These are phyloP conservation scores for Acrodontium crateriforme DNA, from an alignment of 2,329 filamentous ascomycete genomes.

Conservation along the genomic window DNA sequence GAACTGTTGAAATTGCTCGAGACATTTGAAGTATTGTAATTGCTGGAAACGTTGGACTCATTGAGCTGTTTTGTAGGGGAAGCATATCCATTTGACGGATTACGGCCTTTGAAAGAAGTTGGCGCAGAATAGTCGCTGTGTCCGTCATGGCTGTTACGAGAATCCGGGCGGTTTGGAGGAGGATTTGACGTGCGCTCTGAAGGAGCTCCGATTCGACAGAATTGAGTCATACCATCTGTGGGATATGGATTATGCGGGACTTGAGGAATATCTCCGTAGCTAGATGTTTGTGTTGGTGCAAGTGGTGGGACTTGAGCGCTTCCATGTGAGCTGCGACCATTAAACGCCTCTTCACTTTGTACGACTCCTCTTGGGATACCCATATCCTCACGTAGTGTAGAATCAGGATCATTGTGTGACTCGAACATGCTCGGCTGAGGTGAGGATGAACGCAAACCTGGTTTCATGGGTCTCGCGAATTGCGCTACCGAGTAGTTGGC, in stretches of 20 bases:
- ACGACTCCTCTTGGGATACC: slow-evolving; percentile 30
- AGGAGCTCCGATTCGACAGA: slow-evolving; percentile 64
- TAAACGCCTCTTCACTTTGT: slow-evolving; percentile 17
- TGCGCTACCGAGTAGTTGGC: slow-evolving; percentile 89
- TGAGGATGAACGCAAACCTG: slow-evolving; percentile 87
- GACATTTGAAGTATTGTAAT: slow-evolving; percentile 4
- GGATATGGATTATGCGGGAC: slow-evolving; percentile 91
- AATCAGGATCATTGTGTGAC: slow-evolving; percentile 79
- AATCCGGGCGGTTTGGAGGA: slow-evolving; percentile 60
- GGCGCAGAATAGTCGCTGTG: slow-evolving; percentile 76
- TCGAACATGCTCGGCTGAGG: slow-evolving; percentile 88
- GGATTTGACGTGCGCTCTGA: slow-evolving; percentile 57
- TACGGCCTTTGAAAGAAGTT: slow-evolving; percentile 77
- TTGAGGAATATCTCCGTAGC: slow-evolving; percentile 46
- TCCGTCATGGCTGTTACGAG: slow-evolving; percentile 57
- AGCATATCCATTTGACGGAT: slow-evolving; percentile 57
- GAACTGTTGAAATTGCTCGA: too few species aligned
- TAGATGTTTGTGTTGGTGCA: slow-evolving; percentile 11
- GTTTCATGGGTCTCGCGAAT: slow-evolving; percentile 89
- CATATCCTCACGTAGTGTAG: slow-evolving; percentile 55
- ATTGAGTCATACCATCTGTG: slow-evolving; percentile 92
- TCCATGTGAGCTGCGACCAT: slow-evolving; percentile 18
- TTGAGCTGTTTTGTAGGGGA: slow-evolving; percentile 55
- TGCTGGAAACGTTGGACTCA: slow-evolving; percentile 19
- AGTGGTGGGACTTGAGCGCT: slow-evolving; percentile 12